A percentile compares a stretch with the other conserved stretches of the same genome.
phyloP scores from a whole-genome alignment of 2,329 filamentous ascomycete species.

The Colletotrichum acutatum region DNA sequence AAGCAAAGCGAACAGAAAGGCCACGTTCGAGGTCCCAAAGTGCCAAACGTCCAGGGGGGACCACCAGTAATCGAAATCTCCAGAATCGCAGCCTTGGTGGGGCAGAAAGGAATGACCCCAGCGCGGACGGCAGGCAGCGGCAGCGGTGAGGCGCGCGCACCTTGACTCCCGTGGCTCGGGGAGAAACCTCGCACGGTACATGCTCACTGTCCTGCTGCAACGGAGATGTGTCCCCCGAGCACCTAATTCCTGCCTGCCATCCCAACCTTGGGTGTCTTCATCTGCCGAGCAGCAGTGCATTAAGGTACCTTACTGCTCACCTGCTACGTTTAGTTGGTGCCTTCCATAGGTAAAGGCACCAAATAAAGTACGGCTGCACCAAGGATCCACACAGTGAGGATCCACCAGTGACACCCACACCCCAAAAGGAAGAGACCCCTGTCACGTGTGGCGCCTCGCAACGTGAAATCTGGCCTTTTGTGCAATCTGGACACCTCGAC shows the following conservation, averaged over 20 bases:
- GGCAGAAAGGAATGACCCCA: constrained; percentile 7
- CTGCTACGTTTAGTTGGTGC: not conserved
- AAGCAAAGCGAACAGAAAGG: constrained; percentile 15
- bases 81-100: constrained; percentile 34
- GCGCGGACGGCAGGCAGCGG: constrained; percentile 18
- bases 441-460: constrained; percentile 44
- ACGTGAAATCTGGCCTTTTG: constrained; percentile 63
- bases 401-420: constrained; percentile 3
- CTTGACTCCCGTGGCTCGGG: constrained; percentile 26
- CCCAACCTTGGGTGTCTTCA: not conserved
- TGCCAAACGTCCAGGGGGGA: not conserved
- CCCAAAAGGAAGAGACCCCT: constrained; percentile 35
- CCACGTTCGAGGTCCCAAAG: constrained; percentile 2
- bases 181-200: constrained; percentile 8
- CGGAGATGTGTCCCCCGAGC: constrained; percentile 27
- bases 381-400: constrained; percentile 38
- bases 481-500: constrained; percentile 57
- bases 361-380: not conserved
- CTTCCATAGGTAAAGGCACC: not conserved
- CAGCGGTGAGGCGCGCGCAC: constrained; percentile 29
- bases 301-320: not conserved
- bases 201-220: constrained; percentile 3
- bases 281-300: not conserved
- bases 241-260: not conserved
- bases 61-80: constrained; percentile 32